These are phyloP conservation scores for Melaleuca alternifolia DNA, from an alignment of 345 rosid species.

Conservation along the genomic window DNA sequence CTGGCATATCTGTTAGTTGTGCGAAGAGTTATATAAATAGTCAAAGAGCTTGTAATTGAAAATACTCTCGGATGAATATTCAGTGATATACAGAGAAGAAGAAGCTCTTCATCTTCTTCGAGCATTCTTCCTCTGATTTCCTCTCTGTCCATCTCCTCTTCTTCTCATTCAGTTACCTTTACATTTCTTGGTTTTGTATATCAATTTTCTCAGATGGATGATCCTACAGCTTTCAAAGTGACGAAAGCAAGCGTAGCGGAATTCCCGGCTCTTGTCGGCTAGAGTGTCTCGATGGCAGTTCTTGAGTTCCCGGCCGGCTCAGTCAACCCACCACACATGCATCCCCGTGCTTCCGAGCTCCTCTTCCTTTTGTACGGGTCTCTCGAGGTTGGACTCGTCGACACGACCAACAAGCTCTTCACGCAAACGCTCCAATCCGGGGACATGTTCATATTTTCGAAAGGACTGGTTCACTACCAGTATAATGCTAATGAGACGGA, in stretches of 20 bases:
- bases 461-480: conserved; percentile 6
- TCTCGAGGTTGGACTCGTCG: neutral
- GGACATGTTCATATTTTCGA: conserved; percentile 6
- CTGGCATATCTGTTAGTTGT: too few species aligned
- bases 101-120: too few species aligned
- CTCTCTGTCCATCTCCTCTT: too few species aligned
- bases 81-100: too few species aligned
- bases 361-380: neutral
- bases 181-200: too few species aligned
- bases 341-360: conserved; percentile 3
- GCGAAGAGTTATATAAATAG: too few species aligned
- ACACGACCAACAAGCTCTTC: neutral
- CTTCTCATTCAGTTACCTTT: too few species aligned
- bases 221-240: neutral
- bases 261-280: neutral
- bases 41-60: too few species aligned
- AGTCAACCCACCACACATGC: neutral
- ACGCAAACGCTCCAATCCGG: neutral
- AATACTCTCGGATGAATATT: too few species aligned
- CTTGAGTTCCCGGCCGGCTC: neutral
- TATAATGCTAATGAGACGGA: neutral
- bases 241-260: neutral
- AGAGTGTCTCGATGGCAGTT: neutral
- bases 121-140: too few species aligned
- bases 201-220: too few species aligned